Base-by-base conservation (phyloP, 2,329 filamentous ascomycete genomes). In the Thielaviopsis musarum region DNA sequence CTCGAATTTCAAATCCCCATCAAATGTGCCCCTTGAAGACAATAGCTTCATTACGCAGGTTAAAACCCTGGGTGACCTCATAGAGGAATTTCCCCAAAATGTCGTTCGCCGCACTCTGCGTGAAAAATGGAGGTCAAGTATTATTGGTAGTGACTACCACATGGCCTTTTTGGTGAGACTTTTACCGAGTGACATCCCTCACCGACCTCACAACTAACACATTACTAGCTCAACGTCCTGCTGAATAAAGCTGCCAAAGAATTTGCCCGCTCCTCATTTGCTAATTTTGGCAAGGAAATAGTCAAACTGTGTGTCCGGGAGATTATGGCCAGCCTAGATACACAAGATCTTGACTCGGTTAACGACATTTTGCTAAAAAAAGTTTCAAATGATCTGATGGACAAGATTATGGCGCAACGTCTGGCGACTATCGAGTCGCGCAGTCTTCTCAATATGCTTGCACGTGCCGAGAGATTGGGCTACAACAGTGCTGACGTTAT, bases 381-480 rank as follows among this genome's bases (percentile, higher is more conserved):
- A 58, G 77, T 74, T n/a, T 57, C 57, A 21, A 19, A 5, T 5
- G 59, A 63, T 0, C 81, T 82, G 59, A 70, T 81, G 1, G 79
- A 81, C 65, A 73, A 70, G 58, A 76, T 74, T 3, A 65, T 82
- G n/a, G 74, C 75, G 19, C 70, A 68, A 58, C 75, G 79, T 0
- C 70, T 82, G 3, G 71, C 72, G 53, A 79, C 76, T 1, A 81
- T 82, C 57, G 73, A 74, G 10, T 78, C 77, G 0, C 73, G 77
- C 26, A 72, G 75, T 15, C 72, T 82, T 2, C 75, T 82, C 58
- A 81, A 81, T 60, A 76, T 78, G 15, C 71, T 82, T 21, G 79
- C 79, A 1, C 71, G 74, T 41, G 78, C 79, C 1, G 77, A 80
- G 64, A 76, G 80, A 2, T 72, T 82, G 0, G 80, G 80, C 1